A percentile compares a stretch with the other conserved stretches of the same genome.
Conservation (phyloP, 129 eudicot species). For the Flaveria sonorensis region DNA sequence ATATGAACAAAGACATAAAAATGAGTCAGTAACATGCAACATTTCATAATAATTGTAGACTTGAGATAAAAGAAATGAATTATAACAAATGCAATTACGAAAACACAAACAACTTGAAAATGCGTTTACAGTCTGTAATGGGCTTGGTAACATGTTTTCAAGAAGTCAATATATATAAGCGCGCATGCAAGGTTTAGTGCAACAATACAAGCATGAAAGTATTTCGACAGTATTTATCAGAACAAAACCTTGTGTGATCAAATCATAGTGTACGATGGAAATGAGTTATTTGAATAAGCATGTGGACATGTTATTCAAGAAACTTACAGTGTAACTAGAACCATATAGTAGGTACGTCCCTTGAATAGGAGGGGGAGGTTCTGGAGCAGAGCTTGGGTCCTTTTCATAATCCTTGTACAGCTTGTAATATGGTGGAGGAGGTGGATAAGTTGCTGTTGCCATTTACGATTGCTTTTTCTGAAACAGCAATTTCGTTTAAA, state of each 20-base stretch:
- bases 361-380: conserved; percentile 85
- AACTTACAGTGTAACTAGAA: conserved; percentile 63
- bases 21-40: not conserved
- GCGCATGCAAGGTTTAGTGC: not conserved
- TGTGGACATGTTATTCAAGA: not conserved
- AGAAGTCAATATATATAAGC: not conserved
- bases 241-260: conserved; percentile 10
- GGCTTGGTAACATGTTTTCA: not conserved
- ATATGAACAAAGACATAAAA: not conserved
- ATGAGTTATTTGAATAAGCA: not conserved
- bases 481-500: conserved; percentile 14
- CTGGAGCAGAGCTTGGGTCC: conserved; percentile 69
- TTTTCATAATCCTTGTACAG: conserved; percentile 71
- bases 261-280: not conserved
- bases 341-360: conserved; percentile 78
- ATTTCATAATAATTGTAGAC: not conserved
- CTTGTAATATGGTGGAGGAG: conserved; percentile 87
- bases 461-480: conserved; percentile 40
- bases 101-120: not conserved
- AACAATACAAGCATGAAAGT: conserved; percentile 12
- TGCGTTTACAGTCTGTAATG: not conserved
- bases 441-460: conserved; percentile 94
- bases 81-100: not conserved
- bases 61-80: not conserved
- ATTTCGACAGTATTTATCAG: not conserved